These are phyloP conservation scores for Picea glauca DNA, from an alignment of 75 land plant genomes.

Conservation along the genomic window DNA sequence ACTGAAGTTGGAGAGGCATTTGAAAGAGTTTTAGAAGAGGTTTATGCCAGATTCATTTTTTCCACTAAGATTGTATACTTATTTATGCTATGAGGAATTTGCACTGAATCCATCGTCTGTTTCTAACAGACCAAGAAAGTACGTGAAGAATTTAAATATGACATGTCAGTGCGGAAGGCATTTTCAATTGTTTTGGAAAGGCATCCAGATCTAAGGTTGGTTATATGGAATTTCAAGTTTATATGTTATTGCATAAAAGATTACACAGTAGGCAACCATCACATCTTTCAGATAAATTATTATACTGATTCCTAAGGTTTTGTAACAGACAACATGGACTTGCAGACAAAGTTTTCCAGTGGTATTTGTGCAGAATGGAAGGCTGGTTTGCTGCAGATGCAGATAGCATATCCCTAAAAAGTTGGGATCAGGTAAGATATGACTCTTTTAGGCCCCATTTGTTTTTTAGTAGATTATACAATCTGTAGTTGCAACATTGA, in stretches of 20 bases:
- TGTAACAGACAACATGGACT: slow-evolving; percentile 31
- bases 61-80: background rate
- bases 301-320: background rate
- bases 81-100: background rate
- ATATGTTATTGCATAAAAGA: background rate
- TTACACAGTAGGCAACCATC: background rate
- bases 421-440: slow-evolving; percentile 38
- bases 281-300: background rate
- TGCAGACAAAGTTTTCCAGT: slow-evolving; percentile 37
- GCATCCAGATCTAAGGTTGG: slow-evolving; percentile 41
- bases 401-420: slow-evolving; percentile 34
- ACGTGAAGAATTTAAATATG: slow-evolving; percentile 23
- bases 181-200: slow-evolving; percentile 34
- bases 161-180: slow-evolving; percentile 36
- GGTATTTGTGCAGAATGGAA: slow-evolving; percentile 54
- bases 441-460: background rate
- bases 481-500: background rate
- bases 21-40: slow-evolving; percentile 37
- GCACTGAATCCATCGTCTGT: slow-evolving; percentile 8
- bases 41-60: slow-evolving; percentile 2
- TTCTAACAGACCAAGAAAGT: slow-evolving; percentile 29
- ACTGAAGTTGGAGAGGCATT: slow-evolving; percentile 34
- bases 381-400: slow-evolving; percentile 64
- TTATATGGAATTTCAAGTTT: background rate
- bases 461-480: background rate